Evolutionary conservation across 2,329 filamentous ascomycete species (phyloP), one percentile per base, ranked within the genome.

Genomic region (Pseudopithomyces maydicus): DNA sequence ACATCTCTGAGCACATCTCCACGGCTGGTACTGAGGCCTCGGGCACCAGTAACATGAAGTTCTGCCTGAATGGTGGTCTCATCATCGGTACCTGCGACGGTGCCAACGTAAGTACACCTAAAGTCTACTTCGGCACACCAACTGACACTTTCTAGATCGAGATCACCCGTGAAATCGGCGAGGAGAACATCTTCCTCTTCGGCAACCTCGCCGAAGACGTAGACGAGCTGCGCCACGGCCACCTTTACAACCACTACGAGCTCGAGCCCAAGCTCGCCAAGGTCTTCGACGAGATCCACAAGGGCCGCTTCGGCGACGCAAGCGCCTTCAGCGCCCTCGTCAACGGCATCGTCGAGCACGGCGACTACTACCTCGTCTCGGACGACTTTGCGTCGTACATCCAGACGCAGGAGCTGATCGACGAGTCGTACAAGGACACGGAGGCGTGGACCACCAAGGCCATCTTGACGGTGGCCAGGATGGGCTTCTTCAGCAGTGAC

Each of bases 21-120:
- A 99, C 95, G 22, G 95, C 95, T 36, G 95, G 95, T 48, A 99
- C 95, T 1, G 95, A 99, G 68, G 87, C 85, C 23, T 86, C 83
- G 62, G 94, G 94, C 61, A 97, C 92, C 12, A 96, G 91, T 72
- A 99, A 99, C 86, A 99, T 99, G 95, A 99, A 99, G 79, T 99
- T 99, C 77, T 95, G 97, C 14, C 84, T 99, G 71, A 99, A 98
- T 70, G 95, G 95, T 63, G 95, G 95, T 62, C 82, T 99, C 59
- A 96, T 99, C 71, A 99, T 99, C 67, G 95, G 95, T 68, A 99
- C 95, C 19, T 97, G 94, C 74, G 95, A 99, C 71, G 95, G 95
- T 73, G 95, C 95, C 62, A 99, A 99, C 73, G 92, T 95, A 83
- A 84, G 89, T 82, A 12, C 41, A 33, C 6, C 2, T 23, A 22